Evolutionary conservation across 2,329 filamentous ascomycete genomes (phyloP), one percentile per base, ranked within the genome.

Genomic region (Sphaerulina vaccinii): DNA sequence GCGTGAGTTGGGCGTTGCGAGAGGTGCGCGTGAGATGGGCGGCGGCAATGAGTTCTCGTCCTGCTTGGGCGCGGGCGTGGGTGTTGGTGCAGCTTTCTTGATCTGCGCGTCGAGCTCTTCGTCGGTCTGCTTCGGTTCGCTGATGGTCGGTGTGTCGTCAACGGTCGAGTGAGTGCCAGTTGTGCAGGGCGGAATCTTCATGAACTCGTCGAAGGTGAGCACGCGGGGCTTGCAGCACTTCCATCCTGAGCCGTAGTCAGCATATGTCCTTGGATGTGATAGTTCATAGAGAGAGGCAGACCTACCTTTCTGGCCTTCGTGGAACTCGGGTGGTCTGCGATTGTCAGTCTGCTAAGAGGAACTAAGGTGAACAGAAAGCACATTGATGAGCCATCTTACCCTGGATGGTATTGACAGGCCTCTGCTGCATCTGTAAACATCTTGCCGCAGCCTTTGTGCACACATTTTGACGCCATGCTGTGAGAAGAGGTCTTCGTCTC

Each of bases 141-240:
- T 54, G 24, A 58, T 46, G 9, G 57, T 71, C 15, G 84, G 79
- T 5, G 81, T 82, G 64, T 85, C 82, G 60, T 96, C 92, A 56
- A 93, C 87, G 10, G 89, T 90, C 10, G 89, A 90, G 76, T 99
- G 93, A 65, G 86, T 91, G 66, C 93, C 93, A 10, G 85, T 88
- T 21, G 93, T 96, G 79, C 93, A 99, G 32, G 93, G 92, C 43
- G 88, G 78, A 64, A 99, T 97, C 55, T 79, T 72, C 72, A 99
- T 88, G 78, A 99, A 99, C 75, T 99, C 93, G 74, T 99, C 93
- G 70, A 99, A 99, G 54, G 90, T 96, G 64, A 99, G 79, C 64
- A 97, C 90, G 66, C 93, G 87, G 51, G 91, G 87, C 75, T 96
- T 97, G 82, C 93, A 99, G 78, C 93, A 99, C 77, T 95, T 95